phyloP scores from a whole-genome alignment of 306 rosid species.

The Carpinus fangiana region DNA sequence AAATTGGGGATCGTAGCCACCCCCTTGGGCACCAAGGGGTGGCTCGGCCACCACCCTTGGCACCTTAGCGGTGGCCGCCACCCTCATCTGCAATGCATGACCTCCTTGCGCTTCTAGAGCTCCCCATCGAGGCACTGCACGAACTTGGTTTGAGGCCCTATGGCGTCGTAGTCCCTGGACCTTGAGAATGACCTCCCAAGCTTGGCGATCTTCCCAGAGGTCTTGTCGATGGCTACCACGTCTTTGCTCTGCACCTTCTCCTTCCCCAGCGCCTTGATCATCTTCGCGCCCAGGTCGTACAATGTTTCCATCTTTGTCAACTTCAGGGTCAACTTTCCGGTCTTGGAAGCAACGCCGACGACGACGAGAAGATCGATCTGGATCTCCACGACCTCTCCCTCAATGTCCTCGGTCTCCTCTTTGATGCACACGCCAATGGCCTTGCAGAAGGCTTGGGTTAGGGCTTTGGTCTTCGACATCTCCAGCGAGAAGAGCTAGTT shows the following conservation, averaged over 20 bases:
- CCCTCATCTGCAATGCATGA: conserved; percentile 94
- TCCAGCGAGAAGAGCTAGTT: conserved; percentile 95
- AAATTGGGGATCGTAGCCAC: too few relatives aligned
- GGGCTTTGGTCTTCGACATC: conserved; percentile 91
- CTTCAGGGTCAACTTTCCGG: conserved; percentile 85
- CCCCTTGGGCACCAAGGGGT: too few relatives aligned
- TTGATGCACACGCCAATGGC: conserved; percentile 93
- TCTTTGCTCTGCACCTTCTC: conserved; percentile 95
- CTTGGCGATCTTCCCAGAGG: conserved; percentile 91
- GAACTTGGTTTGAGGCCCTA: conserved; percentile 87
- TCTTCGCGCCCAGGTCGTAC: conserved; percentile 93
- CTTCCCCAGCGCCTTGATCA: conserved; percentile 91
- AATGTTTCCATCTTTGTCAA: conserved; percentile 98
- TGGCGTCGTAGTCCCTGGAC: conserved; percentile 94
- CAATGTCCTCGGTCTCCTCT: conserved; percentile 96
- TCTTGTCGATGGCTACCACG: conserved; percentile 66
- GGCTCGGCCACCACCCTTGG: too few relatives aligned
- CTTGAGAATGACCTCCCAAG: conserved; percentile 89
- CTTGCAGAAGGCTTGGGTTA: conserved; percentile 84
- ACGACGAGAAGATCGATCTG: conserved; percentile 85
- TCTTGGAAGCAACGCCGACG: conserved; percentile 81
- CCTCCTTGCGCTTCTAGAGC: conserved; percentile 98
- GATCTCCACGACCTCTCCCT: conserved; percentile 94
- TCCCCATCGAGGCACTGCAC: conserved; percentile 98
- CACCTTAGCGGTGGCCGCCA: too few relatives aligned